Evolutionary conservation across 306 rosid genomes (phyloP).

Genomic region (Quercus mongolica): DNA sequence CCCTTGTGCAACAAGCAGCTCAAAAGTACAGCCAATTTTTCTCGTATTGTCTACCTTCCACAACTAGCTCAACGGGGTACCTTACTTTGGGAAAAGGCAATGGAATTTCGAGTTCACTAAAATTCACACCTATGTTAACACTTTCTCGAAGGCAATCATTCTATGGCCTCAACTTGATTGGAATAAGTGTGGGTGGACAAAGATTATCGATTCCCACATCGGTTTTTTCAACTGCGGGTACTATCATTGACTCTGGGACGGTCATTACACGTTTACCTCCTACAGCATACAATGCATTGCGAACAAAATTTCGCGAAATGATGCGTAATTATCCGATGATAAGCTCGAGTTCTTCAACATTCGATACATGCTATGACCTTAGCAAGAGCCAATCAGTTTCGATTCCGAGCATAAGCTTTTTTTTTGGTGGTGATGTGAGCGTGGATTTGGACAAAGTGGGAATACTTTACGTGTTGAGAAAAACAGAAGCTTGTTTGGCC

Average conservation of each 20-base stretch:
- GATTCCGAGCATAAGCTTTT: conserved; percentile 40
- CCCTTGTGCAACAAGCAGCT: conserved; percentile 64
- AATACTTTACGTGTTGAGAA: conserved; percentile 13
- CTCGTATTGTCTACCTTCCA: conserved; percentile 75
- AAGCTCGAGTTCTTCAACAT: not conserved
- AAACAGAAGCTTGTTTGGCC: conserved; percentile 42
- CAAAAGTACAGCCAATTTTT: conserved; percentile 40
- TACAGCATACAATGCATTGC: conserved; percentile 39
- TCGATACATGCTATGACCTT: conserved; percentile 72
- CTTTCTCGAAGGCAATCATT: conserved; percentile 17
- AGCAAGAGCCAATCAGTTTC: not conserved
- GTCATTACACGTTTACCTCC: conserved; percentile 63
- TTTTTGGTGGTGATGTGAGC: conserved; percentile 25
- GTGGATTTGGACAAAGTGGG: conserved; percentile 33
- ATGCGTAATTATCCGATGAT: conserved; percentile 44
- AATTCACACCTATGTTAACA: conserved; percentile 48
- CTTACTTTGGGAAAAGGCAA: conserved; percentile 41
- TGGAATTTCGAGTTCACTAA: not conserved
- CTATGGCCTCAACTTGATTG: conserved; percentile 46
- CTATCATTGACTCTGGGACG: conserved; percentile 76
- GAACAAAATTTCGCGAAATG: conserved; percentile 21
- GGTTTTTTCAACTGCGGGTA: conserved; percentile 36
- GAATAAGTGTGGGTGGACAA: conserved; percentile 37
- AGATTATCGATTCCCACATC: conserved; percentile 32
- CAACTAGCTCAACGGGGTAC: conserved; percentile 48